Conservation (phyloP, 148 eudicot species). For the Camellia granthamiana region DNA sequence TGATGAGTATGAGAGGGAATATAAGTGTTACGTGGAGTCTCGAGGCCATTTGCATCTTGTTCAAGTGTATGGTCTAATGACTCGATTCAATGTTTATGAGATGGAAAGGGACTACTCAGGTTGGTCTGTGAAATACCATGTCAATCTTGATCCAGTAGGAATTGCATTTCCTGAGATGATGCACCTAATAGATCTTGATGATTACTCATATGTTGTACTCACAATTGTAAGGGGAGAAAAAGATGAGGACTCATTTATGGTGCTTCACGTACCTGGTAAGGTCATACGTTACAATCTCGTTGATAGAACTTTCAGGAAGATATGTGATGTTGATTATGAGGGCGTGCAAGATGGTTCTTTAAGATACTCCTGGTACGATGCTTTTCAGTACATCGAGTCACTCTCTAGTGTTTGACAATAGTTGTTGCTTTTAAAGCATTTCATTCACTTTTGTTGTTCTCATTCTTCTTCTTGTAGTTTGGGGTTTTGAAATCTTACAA, state of each 20-base stretch:
- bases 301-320: no score
- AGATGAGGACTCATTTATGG: background rate
- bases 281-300: no score
- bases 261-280: no score
- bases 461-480: no score
- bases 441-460: no score
- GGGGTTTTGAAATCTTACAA: background rate
- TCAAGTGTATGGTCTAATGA: constrained; percentile 8
- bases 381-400: no score
- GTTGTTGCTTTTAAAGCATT: no score
- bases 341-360: no score
- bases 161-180: constrained; percentile 13
- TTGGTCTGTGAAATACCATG: constrained; percentile 28
- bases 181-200: background rate
- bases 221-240: constrained; percentile 9
- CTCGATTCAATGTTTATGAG: constrained; percentile 19
- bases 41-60: constrained; percentile 17
- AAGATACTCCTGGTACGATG: no score
- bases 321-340: no score
- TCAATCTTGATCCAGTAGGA: constrained; percentile 11
- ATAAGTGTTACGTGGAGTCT: constrained; percentile 9
- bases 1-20: background rate
- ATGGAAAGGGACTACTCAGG: constrained; percentile 24
- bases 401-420: no score
- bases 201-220: constrained; percentile 10